phyloP scores from a whole-genome alignment of 495 filamentous ascomycete genomes.

The Aspergillus saccharolyticus region DNA sequence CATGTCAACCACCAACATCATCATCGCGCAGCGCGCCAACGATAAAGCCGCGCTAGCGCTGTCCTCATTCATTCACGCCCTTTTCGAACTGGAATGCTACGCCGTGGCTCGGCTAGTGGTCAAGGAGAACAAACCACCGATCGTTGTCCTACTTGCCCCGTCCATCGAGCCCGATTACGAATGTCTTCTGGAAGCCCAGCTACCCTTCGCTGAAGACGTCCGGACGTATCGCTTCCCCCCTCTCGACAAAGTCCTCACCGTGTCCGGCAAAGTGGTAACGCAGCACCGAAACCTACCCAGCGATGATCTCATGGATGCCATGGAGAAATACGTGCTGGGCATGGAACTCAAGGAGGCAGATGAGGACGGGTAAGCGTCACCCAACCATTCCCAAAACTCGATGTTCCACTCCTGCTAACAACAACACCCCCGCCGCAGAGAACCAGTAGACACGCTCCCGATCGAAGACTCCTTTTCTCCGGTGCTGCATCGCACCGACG shows the following conservation, averaged over 20 bases:
- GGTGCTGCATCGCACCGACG: conserved; percentile 81
- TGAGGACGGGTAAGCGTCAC: conserved; percentile 61
- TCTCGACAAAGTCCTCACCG: conserved; percentile 78
- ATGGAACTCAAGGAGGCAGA: conserved; percentile 78
- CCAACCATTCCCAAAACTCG: not conserved
- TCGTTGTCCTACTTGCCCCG: conserved; percentile 77
- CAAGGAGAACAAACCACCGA: conserved; percentile 72
- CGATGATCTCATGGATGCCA: conserved; percentile 65
- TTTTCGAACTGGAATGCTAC: conserved; percentile 81
- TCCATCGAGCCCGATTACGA: conserved; percentile 79
- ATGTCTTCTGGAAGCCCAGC: conserved; percentile 81
- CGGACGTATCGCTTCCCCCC: conserved; percentile 86
- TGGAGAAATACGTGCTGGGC: conserved; percentile 85
- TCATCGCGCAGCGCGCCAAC: conserved; percentile 68
- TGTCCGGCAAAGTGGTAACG: conserved; percentile 77
- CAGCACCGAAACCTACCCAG: conserved; percentile 85
- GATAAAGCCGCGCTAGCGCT: conserved; percentile 73
- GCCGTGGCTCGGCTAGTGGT: conserved; percentile 80
- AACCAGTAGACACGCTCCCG: conserved; percentile 63
- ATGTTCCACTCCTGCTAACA: not conserved
- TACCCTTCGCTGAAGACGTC: conserved; percentile 93
- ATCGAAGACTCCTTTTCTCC: conserved; percentile 88
- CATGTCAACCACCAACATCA: conserved; percentile 70
- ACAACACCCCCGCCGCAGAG: conserved; percentile 35
- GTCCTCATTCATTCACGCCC: conserved; percentile 83